Percentiles rank a stretch among this genome's conserved stretches.
Evolutionary conservation across 768 basidiomycete genomes (phyloP).

Genomic region (Mycena indigotica): DNA sequence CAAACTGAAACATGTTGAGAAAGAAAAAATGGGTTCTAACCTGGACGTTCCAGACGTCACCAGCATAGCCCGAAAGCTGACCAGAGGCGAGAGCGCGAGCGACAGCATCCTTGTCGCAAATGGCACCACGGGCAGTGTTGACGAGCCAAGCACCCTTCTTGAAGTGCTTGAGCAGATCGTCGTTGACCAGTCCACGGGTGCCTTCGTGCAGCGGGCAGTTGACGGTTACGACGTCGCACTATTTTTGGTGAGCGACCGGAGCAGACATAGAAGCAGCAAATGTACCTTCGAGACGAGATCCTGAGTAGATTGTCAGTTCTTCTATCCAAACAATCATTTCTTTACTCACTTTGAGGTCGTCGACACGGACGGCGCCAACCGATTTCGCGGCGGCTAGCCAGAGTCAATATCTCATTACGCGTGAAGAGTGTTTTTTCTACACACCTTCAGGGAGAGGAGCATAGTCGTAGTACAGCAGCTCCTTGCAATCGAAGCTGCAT

Average conservation of each 20-base stretch:
- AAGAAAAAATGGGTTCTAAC: no score
- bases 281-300: background rate
- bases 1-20: no score
- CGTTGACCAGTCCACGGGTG: conserved; percentile 78
- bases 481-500: conserved; percentile 79
- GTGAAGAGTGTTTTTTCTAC: conserved; percentile 5
- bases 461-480: conserved; percentile 90
- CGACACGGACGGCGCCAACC: conserved; percentile 73
- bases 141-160: conserved; percentile 93
- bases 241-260: background rate
- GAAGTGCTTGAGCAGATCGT: conserved; percentile 81
- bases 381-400: conserved; percentile 62
- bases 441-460: conserved; percentile 65
- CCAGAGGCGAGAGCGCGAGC: conserved; percentile 76
- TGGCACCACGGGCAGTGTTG: conserved; percentile 92
- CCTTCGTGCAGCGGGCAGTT: conserved; percentile 89
- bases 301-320: conserved; percentile 12
- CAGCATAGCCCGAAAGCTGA: conserved; percentile 64
- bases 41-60: conserved; percentile 88
- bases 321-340: background rate
- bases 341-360: conserved; percentile 58
- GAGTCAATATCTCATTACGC: background rate
- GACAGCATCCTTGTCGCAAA: conserved; percentile 83
- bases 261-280: background rate
- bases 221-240: conserved; percentile 84